phyloP scores from a whole-genome alignment of 768 basidiomycete species.

The Tubosaeta brunneosetosa region DNA sequence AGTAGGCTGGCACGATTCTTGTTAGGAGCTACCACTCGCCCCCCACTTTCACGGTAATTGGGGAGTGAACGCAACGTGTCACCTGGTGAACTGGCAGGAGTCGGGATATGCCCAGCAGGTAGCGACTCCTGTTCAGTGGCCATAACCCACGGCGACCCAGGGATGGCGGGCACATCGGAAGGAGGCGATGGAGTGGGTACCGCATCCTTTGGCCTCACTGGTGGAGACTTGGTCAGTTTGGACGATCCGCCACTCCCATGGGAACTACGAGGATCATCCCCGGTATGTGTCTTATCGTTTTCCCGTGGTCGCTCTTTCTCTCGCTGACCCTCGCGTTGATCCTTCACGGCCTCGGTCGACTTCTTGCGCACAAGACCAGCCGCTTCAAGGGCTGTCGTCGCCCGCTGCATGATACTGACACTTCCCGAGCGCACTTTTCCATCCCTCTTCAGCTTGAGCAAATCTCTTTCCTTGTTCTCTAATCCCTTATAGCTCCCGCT shows the following conservation, averaged over 20 bases:
- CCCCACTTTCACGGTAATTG: slow-evolving; percentile 31
- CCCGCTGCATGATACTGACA: slow-evolving; percentile 94
- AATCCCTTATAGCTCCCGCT: slow-evolving; percentile 51
- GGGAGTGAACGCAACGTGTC: slow-evolving; percentile 47
- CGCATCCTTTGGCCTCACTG: slow-evolving; percentile 48
- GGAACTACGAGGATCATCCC: slow-evolving; percentile 59
- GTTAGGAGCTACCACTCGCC: slow-evolving; percentile 34
- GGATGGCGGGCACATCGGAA: slow-evolving; percentile 32
- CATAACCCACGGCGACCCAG: slow-evolving; percentile 73
- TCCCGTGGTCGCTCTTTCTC: slow-evolving; percentile 41
- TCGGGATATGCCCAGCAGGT: slow-evolving; percentile 34
- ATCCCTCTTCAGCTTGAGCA: slow-evolving; percentile 45
- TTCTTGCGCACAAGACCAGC: slow-evolving; percentile 82
- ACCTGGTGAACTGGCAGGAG: slow-evolving; percentile 52
- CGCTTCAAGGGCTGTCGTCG: slow-evolving; percentile 85
- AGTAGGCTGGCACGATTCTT: slow-evolving; percentile 77
- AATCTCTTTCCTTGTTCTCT: slow-evolving; percentile 46
- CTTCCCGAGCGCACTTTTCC: slow-evolving; percentile 77
- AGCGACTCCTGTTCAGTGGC: slow-evolving; percentile 42
- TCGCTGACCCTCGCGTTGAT: slow-evolving; percentile 49
- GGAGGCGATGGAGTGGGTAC: slow-evolving; percentile 45
- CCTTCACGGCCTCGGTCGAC: slow-evolving; percentile 66
- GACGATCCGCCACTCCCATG: slow-evolving; percentile 56
- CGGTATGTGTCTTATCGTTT: slow-evolving; percentile 38
- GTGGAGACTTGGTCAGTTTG: slow-evolving; percentile 68